Percentiles rank a stretch among this genome's conserved stretches.
These are phyloP conservation scores for Withania somnifera DNA, from an alignment of 305 asterid genomes.

Conservation along the genomic window DNA sequence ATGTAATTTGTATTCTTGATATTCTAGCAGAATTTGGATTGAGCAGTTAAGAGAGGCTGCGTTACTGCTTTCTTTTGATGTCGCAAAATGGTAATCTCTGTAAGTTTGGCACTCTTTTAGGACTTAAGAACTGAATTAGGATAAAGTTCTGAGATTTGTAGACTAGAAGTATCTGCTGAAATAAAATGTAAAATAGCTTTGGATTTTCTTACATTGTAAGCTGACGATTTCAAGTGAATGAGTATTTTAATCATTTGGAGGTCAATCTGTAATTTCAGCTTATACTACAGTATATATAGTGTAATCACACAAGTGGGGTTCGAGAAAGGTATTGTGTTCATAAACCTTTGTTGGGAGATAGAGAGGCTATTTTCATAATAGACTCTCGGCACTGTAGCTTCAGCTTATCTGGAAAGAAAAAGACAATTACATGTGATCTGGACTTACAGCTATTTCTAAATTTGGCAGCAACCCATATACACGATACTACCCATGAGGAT, in stretches of 20 bases:
- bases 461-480: background rate
- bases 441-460: background rate
- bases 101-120: too few relatives aligned
- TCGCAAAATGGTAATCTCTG: background rate
- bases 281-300: too few relatives aligned
- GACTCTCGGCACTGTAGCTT: background rate
- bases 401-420: background rate
- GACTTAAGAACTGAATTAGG: too few relatives aligned
- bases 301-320: too few relatives aligned
- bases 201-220: background rate
- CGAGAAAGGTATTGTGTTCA: too few relatives aligned
- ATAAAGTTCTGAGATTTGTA: background rate
- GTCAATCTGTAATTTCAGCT: background rate
- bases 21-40: background rate
- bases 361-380: too few relatives aligned
- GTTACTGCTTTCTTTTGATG: background rate
- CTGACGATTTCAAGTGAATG: background rate
- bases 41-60: background rate
- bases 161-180: background rate
- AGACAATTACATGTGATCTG: background rate
- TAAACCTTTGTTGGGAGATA: too few relatives aligned
- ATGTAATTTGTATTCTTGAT: background rate
- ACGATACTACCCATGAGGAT: background rate
- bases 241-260: background rate
- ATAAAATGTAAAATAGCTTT: background rate